Evolutionary conservation across 345 rosid species (phyloP).

Genomic region (Durio zibethinus): DNA sequence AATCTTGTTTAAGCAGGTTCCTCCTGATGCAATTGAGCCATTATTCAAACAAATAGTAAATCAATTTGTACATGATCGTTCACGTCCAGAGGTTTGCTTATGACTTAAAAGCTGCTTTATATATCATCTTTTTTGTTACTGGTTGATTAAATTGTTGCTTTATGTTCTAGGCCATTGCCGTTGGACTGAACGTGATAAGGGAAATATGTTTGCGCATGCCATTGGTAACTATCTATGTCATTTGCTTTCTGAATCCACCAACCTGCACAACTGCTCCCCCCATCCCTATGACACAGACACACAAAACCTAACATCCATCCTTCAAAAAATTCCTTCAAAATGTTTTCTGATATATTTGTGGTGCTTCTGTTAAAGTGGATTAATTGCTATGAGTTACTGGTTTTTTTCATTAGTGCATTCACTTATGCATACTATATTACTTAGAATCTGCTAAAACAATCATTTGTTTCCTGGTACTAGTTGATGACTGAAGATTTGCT

Average conservation of each 20-base stretch:
- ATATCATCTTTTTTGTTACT: not conserved
- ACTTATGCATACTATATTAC: not conserved
- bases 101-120: conserved; percentile 7
- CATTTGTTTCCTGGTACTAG: conserved; percentile 37
- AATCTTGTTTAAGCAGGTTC: conserved; percentile 51
- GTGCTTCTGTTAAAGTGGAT: not conserved
- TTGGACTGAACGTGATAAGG: conserved; percentile 82
- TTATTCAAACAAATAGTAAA: conserved; percentile 88
- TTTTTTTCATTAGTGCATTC: not conserved
- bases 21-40: conserved; percentile 98
- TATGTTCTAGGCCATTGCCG: conserved; percentile 71
- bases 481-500: conserved; percentile 94
- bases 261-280: not conserved
- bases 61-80: conserved; percentile 85
- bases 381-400: not conserved
- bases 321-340: not conserved
- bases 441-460: not conserved
- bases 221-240: conserved; percentile 47
- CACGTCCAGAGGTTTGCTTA: conserved; percentile 79
- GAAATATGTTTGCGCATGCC: conserved; percentile 95
- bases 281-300: not conserved
- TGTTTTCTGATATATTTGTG: not conserved
- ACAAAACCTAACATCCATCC: not conserved
- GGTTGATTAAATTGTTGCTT: conserved; percentile 4
- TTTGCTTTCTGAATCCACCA: not conserved